Evolutionary conservation across 805 yeast genomes (phyloP).

Genomic region (Starmerella geochares): DNA sequence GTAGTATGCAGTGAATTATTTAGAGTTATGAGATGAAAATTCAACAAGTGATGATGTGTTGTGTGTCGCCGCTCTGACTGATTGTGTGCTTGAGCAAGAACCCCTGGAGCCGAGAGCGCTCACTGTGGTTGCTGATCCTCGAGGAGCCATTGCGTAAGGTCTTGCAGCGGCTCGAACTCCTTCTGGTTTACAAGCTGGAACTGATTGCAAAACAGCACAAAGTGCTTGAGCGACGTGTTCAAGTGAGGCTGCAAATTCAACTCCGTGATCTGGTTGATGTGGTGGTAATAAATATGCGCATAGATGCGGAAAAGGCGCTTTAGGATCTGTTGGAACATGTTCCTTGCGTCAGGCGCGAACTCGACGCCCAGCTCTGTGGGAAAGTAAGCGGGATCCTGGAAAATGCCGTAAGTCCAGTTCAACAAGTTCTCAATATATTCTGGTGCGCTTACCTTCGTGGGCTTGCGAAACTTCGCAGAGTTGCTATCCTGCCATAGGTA

Average conservation of each 20-base stretch:
- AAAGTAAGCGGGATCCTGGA: constrained; percentile 82
- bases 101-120: no score
- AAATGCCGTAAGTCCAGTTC: constrained; percentile 89
- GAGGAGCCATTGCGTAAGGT: constrained; percentile 62
- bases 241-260: constrained; percentile 84
- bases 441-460: constrained; percentile 85
- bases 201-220: constrained; percentile 75
- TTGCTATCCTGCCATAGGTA: constrained; percentile 81
- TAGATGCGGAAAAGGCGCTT: constrained; percentile 87
- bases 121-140: constrained; percentile 29
- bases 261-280: constrained; percentile 88
- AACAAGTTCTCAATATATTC: constrained; percentile 86
- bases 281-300: constrained; percentile 97
- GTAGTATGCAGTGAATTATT: background rate
- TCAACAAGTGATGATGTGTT: no score
- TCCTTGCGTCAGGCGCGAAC: constrained; percentile 73
- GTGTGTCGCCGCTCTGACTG: no score
- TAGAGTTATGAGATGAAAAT: background rate
- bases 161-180: constrained; percentile 88
- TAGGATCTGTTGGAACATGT: constrained; percentile 73
- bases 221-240: constrained; percentile 90
- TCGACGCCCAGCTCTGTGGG: constrained; percentile 89
- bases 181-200: constrained; percentile 64
- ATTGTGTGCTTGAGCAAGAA: no score
- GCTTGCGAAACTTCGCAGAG: constrained; percentile 47